These are phyloP conservation scores for Salix udensis DNA, from an alignment of 345 rosid species.

Conservation along the genomic window DNA sequence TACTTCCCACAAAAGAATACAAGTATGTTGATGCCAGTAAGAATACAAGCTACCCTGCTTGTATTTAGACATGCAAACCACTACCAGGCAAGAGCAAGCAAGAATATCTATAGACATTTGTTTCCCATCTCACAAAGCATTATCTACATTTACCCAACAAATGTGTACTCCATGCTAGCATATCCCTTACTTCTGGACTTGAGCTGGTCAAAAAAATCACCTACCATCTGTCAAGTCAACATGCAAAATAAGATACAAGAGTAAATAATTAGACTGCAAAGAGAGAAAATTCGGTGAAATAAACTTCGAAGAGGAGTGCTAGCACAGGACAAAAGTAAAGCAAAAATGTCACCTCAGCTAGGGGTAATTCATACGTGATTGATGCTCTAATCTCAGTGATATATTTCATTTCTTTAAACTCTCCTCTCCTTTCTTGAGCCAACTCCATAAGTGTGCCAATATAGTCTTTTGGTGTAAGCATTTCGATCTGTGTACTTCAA, in stretches of 20 bases:
- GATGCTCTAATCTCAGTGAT: constrained; percentile 89
- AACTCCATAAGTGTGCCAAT: constrained; percentile 97
- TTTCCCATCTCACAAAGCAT: neutral
- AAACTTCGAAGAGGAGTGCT: neutral
- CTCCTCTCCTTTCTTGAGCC: constrained; percentile 95
- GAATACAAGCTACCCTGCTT: neutral
- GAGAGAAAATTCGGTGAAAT: neutral
- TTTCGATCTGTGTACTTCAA: constrained; percentile 58
- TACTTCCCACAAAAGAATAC: neutral
- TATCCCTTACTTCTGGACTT: constrained; percentile 96
- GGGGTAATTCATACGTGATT: constrained; percentile 75
- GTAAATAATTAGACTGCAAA: neutral
- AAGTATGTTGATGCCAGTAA: neutral
- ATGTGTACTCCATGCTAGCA: constrained; percentile 97
- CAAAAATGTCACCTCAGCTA: constrained; percentile 65
- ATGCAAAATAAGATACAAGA: constrained; percentile 19
- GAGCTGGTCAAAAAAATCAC: constrained; percentile 95
- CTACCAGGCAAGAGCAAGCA: neutral
- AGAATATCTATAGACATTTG: neutral
- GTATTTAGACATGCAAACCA: neutral
- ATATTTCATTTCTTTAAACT: constrained; percentile 88
- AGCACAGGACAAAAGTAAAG: neutral
- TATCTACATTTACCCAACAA: constrained; percentile 58
- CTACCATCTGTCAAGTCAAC: constrained; percentile 72
- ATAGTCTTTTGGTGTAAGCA: constrained; percentile 94